Percentiles rank a stretch among this genome's conserved stretches.
Conservation (phyloP, 2,329 filamentous ascomycete species). For the Sporothrix curviconia region DNA sequence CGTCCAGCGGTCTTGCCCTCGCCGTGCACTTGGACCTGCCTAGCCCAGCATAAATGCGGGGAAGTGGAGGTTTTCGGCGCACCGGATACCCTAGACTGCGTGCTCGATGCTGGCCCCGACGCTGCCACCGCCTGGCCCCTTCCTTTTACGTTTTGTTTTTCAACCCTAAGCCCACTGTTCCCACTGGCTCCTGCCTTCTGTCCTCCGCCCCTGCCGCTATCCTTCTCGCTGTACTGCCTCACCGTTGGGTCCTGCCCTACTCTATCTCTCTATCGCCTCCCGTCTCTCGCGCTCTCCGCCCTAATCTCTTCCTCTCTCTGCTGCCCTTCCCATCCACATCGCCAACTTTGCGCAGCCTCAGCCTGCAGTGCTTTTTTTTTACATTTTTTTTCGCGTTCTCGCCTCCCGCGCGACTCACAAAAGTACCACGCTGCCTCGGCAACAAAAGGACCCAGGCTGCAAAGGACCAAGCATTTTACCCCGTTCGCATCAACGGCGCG, state of each 20-base stretch:
- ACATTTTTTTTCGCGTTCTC: no score
- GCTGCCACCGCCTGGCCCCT: background rate
- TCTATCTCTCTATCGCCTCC: background rate
- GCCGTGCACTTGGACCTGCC: background rate
- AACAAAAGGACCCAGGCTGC: background rate
- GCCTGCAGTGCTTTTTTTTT: background rate
- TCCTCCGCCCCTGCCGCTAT: background rate
- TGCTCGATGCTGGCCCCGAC: background rate
- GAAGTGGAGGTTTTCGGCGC: slow-evolving; percentile 16
- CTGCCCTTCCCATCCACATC: background rate
- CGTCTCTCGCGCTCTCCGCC: background rate
- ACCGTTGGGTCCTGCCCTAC: no score
- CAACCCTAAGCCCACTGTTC: background rate
- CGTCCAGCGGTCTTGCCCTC: no score
- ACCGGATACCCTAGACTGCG: slow-evolving; percentile 13
- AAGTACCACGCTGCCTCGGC: background rate
- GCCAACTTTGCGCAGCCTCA: background rate
- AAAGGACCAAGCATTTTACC: background rate
- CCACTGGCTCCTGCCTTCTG: background rate
- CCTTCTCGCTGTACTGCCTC: background rate
- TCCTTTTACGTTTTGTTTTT: background rate
- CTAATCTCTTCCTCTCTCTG: background rate
- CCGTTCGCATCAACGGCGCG: background rate
- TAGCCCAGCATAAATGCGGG: slow-evolving; percentile 14
- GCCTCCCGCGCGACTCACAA: background rate